Evolutionary conservation across 108 stramenopile species (phyloP).

Genomic region (Schizochytrium sp.): DNA sequence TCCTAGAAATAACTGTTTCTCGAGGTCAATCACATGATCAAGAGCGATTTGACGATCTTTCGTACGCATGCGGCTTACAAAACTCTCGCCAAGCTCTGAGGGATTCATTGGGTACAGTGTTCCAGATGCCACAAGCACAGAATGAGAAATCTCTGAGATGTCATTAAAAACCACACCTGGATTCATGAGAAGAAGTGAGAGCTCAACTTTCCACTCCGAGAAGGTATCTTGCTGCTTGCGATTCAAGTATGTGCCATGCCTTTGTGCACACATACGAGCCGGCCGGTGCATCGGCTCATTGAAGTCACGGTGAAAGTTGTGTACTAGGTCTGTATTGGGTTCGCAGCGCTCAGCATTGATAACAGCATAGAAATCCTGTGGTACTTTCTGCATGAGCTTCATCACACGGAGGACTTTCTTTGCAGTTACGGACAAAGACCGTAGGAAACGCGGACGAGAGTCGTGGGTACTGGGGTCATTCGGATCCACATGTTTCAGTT

Average conservation of each 20-base stretch:
- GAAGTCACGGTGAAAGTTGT: not conserved
- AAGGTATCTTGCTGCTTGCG: not conserved
- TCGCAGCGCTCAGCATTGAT: not conserved
- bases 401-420: not conserved
- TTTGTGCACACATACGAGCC: not conserved
- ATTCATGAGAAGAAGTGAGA: not conserved
- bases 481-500: not conserved
- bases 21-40: not conserved
- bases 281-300: not conserved
- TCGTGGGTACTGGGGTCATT: not conserved
- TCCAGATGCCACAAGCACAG: slow-evolving; percentile 23
- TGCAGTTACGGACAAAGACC: not conserved
- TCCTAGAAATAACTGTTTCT: not conserved
- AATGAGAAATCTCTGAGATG: not conserved
- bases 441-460: not conserved
- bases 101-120: slow-evolving; percentile 9
- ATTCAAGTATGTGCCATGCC: slow-evolving; percentile 18
- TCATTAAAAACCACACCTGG: not conserved
- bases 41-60: not conserved
- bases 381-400: not conserved
- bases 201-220: not conserved
- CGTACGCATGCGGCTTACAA: not conserved
- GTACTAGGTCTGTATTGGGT: not conserved
- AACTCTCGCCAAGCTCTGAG: not conserved
- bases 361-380: slow-evolving; percentile 9